Evolutionary conservation across 148 eudicot genomes (phyloP).

Genomic region (Fagopyrum tataricum): DNA sequence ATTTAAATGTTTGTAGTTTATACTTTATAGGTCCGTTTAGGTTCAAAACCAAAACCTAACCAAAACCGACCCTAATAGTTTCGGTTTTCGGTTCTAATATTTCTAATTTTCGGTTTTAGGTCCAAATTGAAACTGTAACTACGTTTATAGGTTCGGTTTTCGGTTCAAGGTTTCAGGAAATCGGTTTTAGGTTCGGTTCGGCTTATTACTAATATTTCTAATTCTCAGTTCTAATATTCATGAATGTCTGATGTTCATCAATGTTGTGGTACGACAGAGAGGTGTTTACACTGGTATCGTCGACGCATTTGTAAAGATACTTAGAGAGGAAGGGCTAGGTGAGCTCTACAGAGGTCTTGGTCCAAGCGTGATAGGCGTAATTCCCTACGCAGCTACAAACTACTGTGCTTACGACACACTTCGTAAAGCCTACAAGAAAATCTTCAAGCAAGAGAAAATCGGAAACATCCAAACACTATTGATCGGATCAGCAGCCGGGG

Average conservation of each 20-base stretch:
- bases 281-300: constrained; percentile 57
- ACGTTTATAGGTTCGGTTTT: too few relatives aligned
- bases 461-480: constrained; percentile 81
- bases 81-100: too few relatives aligned
- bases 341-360: constrained; percentile 80
- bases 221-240: too few relatives aligned
- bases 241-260: not conserved
- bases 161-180: too few relatives aligned
- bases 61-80: too few relatives aligned
- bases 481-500: constrained; percentile 94
- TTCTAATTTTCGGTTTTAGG: too few relatives aligned
- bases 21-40: too few relatives aligned
- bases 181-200: too few relatives aligned
- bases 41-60: too few relatives aligned
- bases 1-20: too few relatives aligned
- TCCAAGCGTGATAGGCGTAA: constrained; percentile 69
- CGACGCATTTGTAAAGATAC: constrained; percentile 65
- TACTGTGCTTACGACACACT: constrained; percentile 89
- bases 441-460: constrained; percentile 63
- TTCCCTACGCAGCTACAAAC: constrained; percentile 77
- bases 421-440: constrained; percentile 55
- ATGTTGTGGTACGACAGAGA: constrained; percentile 35
- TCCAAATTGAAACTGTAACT: too few relatives aligned
- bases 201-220: too few relatives aligned
- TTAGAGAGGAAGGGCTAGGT: constrained; percentile 57